Percentiles rank a stretch among this genome's conserved stretches.
Conservation (phyloP, 257 asterid genomes). For the Solanum lignicaule region DNA sequence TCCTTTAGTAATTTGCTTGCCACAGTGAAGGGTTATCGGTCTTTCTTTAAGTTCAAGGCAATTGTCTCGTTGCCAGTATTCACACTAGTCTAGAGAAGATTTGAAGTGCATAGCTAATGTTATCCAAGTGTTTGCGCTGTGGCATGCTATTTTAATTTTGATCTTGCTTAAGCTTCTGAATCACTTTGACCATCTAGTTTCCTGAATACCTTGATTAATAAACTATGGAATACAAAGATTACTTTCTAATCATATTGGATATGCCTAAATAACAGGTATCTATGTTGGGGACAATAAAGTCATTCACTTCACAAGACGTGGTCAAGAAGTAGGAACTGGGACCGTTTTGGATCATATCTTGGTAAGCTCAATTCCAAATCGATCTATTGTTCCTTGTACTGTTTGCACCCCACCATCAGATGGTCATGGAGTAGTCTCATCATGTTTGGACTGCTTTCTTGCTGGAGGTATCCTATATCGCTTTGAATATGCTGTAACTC, state of each 20-base stretch:
- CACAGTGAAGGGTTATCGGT: neutral
- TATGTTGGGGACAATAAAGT: constrained; percentile 75
- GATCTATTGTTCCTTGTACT: constrained; percentile 49
- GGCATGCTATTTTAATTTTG: neutral
- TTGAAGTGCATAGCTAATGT: neutral
- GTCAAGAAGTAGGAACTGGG: constrained; percentile 94
- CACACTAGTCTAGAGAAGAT: neutral
- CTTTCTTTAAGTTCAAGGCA: neutral
- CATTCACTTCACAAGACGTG: constrained; percentile 85
- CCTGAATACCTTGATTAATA: neutral
- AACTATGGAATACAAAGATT: neutral
- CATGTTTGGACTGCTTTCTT: constrained; percentile 87
- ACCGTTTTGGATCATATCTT: constrained; percentile 57
- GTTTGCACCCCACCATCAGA: constrained; percentile 43
- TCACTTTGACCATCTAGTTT: neutral
- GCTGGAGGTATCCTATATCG: constrained; percentile 82
- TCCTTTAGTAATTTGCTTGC: neutral
- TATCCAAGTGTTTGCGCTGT: neutral
- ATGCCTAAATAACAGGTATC: constrained; percentile 33
- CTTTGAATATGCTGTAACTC: constrained; percentile 72
- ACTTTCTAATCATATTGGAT: neutral
- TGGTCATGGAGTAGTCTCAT: constrained; percentile 72
- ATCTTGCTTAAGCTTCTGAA: neutral
- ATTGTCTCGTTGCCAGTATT: neutral
- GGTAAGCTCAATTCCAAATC: constrained; percentile 66